Evolutionary conservation across 148 eudicot species (phyloP), one percentile per base, ranked within the genome.

Genomic region (Fallopia convolvulus): DNA sequence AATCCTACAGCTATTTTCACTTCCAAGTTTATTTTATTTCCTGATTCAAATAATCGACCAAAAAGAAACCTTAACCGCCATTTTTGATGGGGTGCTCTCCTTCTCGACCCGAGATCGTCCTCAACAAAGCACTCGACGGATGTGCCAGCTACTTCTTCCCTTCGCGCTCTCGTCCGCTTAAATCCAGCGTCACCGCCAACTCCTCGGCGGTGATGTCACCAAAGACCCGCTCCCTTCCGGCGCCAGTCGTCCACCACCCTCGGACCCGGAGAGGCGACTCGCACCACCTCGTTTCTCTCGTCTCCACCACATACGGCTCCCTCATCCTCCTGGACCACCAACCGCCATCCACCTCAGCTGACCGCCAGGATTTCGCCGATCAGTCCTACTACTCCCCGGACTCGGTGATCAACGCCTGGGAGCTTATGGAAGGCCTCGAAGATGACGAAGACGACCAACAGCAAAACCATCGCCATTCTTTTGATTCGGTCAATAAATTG

Each of bases 391-490:
- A 61, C 79, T 82, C 23, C 81, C 89, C 49, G 0, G 97, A 92
- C 46, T 89, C 90, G 23, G 85, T 93, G 65, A 94, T 94, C 84
- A 90, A 94, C 73, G 86, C 96, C 0, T 89, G 97, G 97, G 99
- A 94, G 75, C 91, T 94, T 74, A 94, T 94, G 99, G 93, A 6
- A 94, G 99, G 97, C 23, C 97, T 94, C n/a, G 93, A 89, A 56
- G 53, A 77, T 58, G 86, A 83, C 21, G 83, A 86, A 9, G 97
- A 86, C 1, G 80, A 81, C 13, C 32, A 20, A 12, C 13, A 21
- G 74, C 49, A 41, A 40, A 41, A 21, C 9, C 10, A 0, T 70
- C 39, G 83, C 86, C 53, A 83, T 77, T 77, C 77, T 77, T 18
- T 26, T 36, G 74, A 42, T 61, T 23, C 78, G 66, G 56, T 75